Evolutionary conservation across 2,329 filamentous ascomycete genomes (phyloP).

Genomic region (Hirsutella minnesotensis): DNA sequence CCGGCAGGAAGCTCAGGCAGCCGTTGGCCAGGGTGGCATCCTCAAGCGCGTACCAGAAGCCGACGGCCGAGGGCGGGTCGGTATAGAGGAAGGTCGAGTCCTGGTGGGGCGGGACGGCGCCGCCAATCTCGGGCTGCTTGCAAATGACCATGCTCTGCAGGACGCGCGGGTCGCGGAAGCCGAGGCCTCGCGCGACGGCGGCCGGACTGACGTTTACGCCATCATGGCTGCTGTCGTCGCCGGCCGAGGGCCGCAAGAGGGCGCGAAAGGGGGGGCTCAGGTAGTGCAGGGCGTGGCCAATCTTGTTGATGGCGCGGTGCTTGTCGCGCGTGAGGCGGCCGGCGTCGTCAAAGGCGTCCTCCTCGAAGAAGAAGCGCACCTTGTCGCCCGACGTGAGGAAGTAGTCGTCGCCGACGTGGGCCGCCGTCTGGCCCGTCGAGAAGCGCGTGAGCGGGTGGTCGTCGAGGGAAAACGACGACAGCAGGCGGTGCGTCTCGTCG

Average conservation of each 20-base stretch:
- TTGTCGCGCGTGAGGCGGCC: constrained; percentile 68
- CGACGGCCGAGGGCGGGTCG: constrained; percentile 74
- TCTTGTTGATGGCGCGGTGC: constrained; percentile 78
- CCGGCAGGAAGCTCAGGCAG: constrained; percentile 75
- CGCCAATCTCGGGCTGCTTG: constrained; percentile 95
- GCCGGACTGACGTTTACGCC: constrained; percentile 25
- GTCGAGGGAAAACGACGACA: constrained; percentile 64
- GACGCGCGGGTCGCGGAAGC: constrained; percentile 62
- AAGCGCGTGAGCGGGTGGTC: constrained; percentile 91
- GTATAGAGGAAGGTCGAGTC: constrained; percentile 92
- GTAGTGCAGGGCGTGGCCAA: constrained; percentile 65
- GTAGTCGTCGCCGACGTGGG: constrained; percentile 89
- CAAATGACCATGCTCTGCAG: constrained; percentile 97
- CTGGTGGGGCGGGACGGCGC: constrained; percentile 81
- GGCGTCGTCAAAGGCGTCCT: constrained; percentile 65
- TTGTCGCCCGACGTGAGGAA: constrained; percentile 86
- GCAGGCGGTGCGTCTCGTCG: constrained; percentile 60
- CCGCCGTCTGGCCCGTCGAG: constrained; percentile 62
- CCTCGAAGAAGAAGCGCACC: constrained; percentile 93
- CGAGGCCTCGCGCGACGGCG: constrained; percentile 57
- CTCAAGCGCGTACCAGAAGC: constrained; percentile 96
- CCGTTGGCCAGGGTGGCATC: constrained; percentile 81
- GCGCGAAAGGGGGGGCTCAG: constrained; percentile 54
- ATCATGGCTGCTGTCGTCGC: not conserved
- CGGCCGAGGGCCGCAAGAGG: constrained; percentile 23